A percentile compares a stretch with the other conserved stretches of the same genome.
phyloP scores from a whole-genome alignment of 768 basidiomycete genomes.

The Calocera viscosa region DNA sequence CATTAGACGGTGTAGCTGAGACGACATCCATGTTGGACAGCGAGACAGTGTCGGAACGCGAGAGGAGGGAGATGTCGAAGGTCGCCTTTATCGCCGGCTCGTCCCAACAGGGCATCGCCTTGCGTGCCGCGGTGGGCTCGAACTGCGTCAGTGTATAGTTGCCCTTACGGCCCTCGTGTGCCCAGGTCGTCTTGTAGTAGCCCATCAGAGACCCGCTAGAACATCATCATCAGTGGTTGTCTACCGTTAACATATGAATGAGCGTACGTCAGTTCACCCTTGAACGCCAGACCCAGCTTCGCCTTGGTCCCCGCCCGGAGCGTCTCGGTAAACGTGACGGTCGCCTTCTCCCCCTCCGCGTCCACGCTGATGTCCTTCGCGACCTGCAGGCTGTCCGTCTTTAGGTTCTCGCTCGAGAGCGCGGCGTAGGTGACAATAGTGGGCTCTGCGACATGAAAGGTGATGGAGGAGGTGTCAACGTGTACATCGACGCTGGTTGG shows the following conservation, averaged over 20 bases:
- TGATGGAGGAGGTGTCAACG: slow-evolving; percentile 45
- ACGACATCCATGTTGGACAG: slow-evolving; percentile 72
- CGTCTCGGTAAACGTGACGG: slow-evolving; percentile 43
- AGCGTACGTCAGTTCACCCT: slow-evolving; percentile 36
- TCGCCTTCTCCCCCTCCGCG: slow-evolving; percentile 50
- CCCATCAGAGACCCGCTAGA: neutral
- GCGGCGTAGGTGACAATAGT: slow-evolving; percentile 41
- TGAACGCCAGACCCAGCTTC: slow-evolving; percentile 55
- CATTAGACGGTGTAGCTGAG: neutral
- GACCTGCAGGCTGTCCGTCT: slow-evolving; percentile 36
- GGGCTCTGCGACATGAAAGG: slow-evolving; percentile 50
- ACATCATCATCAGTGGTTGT: neutral
- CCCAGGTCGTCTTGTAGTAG: slow-evolving; percentile 44
- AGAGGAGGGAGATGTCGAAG: slow-evolving; percentile 61
- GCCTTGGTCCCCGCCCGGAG: slow-evolving; percentile 61
- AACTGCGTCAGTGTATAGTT: neutral
- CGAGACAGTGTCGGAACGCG: slow-evolving; percentile 59
- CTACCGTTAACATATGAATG: slow-evolving; percentile 18
- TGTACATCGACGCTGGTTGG: slow-evolving; percentile 46
- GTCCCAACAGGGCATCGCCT: slow-evolving; percentile 81
- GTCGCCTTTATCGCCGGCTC: slow-evolving; percentile 80
- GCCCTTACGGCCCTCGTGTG: neutral
- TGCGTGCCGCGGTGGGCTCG: slow-evolving; percentile 74
- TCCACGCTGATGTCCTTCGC: slow-evolving; percentile 42
- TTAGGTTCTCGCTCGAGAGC: slow-evolving; percentile 43